These are phyloP conservation scores for Rhizopogon vinicolor DNA, from an alignment of 768 basidiomycete genomes.

Conservation along the genomic window DNA sequence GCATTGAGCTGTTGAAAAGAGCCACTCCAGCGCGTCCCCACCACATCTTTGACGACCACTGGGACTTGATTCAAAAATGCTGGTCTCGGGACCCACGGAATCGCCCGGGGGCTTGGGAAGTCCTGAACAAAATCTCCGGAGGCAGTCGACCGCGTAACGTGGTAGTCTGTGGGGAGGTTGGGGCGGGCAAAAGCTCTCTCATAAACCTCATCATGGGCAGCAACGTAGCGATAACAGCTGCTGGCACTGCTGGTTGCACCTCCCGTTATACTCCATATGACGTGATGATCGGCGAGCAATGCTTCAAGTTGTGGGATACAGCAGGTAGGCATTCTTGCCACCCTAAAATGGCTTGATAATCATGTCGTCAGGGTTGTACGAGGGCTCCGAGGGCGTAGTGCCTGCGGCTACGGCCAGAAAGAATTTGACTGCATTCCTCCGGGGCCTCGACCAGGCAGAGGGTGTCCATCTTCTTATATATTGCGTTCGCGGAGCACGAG, in stretches of 20 bases:
- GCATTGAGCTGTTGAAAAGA: background rate
- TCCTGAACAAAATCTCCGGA: background rate
- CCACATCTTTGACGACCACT: background rate
- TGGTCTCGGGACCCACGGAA: background rate
- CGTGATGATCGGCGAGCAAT: constrained; percentile 12
- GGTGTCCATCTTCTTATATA: constrained; percentile 23
- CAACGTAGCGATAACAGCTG: constrained; percentile 25
- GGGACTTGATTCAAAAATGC: background rate
- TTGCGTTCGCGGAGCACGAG: constrained; percentile 21
- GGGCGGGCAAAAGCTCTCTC: constrained; percentile 39
- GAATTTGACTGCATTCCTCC: constrained; percentile 26
- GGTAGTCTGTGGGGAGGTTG: constrained; percentile 39
- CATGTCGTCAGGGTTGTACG: constrained; percentile 21
- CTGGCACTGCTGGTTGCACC: constrained; percentile 34
- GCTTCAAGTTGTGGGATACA: constrained; percentile 28
- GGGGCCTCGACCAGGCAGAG: constrained; percentile 18
- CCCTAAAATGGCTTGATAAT: background rate
- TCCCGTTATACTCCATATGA: constrained; percentile 11
- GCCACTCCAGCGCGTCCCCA: background rate
- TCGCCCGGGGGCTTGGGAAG: background rate
- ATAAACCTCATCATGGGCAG: constrained; percentile 36
- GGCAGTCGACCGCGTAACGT: constrained; percentile 20
- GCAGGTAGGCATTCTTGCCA: constrained; percentile 11
- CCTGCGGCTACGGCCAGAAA: constrained; percentile 20
- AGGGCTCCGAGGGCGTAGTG: constrained; percentile 24